Base-by-base conservation (phyloP, 169 alveolate genomes). In the Plasmodium reichenowi region DNA sequence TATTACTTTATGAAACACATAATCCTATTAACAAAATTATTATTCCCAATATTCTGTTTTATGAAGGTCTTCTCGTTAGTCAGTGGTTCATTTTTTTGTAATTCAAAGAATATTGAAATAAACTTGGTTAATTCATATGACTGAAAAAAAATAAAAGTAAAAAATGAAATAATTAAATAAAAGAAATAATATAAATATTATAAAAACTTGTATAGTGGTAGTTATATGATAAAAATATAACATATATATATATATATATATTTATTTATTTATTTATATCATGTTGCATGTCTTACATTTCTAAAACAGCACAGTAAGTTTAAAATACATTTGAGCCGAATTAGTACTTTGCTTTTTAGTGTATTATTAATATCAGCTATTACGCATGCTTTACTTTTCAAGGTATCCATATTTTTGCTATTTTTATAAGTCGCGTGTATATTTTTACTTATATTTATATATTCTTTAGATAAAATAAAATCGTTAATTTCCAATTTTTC, bases 1-100 rank as follows among this genome's bases (percentile, higher is more conserved):
- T 52, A 56, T 83, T 83, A 83, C 91, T 83, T 83, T 83, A 83
- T 83, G 52, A 83, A 83, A 48, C 91, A 24, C 91, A 83, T 83
- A 10, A 83, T 83, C 62, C 91, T 68, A 60, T 83, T 83, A 32
- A 83, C 91, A 68, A 83, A 83, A 54, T 67, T 54, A 64, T 67
- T 68, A 56, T 68, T 68, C 48, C 91, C 91, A 48, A 83, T 56
- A 63, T 83, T 67, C 48, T 83, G 80, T 22, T 83, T 83, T 83
- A 83, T 56, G 38, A 83, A 83, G 6, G 91, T 67, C 50, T 83
- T 67, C 72, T 83, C 91, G 52, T 83, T 83, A 10, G 62, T 38
- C 32, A 83, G 22, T n/a, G 91, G 83, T 13, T 83, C 91, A 62
- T 68, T 29, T 22, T 83, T 83, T 48, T 83, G 91, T 20, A 83